Percentiles rank a stretch among this genome's conserved stretches.
Conservation (phyloP, 78 protist genomes). For the Tieghemostelium lacteum region DNA sequence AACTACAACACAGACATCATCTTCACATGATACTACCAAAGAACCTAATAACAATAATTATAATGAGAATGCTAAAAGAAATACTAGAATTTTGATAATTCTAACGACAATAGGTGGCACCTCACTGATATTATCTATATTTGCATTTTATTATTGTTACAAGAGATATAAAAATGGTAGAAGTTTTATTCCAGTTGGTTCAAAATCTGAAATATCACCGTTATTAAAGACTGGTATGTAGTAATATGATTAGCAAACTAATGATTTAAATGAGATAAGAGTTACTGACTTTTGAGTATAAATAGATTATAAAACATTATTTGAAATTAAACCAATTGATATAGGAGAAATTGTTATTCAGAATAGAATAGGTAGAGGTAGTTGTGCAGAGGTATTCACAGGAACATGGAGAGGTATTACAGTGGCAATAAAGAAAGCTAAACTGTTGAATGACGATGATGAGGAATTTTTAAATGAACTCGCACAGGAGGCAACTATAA, state of each 20-base stretch:
- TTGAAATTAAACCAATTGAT: conserved; percentile 75
- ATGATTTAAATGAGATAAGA: background rate
- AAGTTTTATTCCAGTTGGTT: conserved; percentile 3
- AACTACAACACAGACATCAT: background rate
- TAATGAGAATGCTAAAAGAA: background rate
- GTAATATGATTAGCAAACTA: background rate
- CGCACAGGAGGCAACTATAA: conserved; percentile 77
- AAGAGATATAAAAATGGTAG: conserved; percentile 9
- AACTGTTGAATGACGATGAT: conserved; percentile 52
- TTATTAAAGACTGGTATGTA: conserved; percentile 25
- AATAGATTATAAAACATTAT: conserved; percentile 51
- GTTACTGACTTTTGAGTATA: background rate
- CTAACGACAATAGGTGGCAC: background rate
- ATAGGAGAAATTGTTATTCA: conserved; percentile 48
- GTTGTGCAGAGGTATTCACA: conserved; percentile 83
- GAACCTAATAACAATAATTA: too few relatives aligned
- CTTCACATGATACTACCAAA: background rate
- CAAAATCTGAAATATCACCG: conserved; percentile 20
- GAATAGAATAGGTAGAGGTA: conserved; percentile 81
- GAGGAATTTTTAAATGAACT: conserved; percentile 62
- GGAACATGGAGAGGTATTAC: conserved; percentile 84
- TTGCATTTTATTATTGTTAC: conserved; percentile 10
- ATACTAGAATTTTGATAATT: background rate
- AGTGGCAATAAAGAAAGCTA: conserved; percentile 82
- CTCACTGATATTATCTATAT: background rate